These are phyloP conservation scores for Cylindrodendrum hubeiense DNA, from an alignment of 2,329 filamentous ascomycete species.

Conservation along the genomic window DNA sequence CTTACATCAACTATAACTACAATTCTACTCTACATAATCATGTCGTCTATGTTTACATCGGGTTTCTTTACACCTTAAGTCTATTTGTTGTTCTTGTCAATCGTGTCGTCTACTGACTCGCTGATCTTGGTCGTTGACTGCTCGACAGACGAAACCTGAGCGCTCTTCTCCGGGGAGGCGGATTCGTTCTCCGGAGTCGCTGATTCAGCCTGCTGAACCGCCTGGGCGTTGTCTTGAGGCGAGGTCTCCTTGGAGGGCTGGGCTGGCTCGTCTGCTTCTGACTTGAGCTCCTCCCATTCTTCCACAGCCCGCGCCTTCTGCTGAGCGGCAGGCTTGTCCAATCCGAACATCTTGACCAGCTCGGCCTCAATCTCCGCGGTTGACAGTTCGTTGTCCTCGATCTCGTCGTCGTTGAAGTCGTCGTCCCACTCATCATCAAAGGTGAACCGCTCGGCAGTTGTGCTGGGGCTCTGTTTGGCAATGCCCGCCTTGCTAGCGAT, in stretches of 20 bases:
- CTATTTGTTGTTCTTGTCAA: background rate
- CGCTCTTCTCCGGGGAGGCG: too few species aligned
- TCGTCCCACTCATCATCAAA: constrained; percentile 18
- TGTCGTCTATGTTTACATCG: background rate
- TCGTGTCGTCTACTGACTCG: too few species aligned
- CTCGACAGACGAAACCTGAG: background rate
- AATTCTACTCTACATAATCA: constrained; percentile 1
- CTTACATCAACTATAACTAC: constrained; percentile 1
- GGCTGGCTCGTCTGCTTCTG: background rate
- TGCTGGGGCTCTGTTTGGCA: background rate
- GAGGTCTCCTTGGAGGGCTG: background rate
- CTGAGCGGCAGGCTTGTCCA: background rate
- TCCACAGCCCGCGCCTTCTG: background rate
- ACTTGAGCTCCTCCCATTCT: background rate
- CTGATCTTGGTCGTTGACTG: background rate
- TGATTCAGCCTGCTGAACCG: background rate
- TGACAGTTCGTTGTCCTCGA: constrained; percentile 21
- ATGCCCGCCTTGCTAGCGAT: background rate
- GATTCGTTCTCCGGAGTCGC: background rate
- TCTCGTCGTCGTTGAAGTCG: constrained; percentile 15
- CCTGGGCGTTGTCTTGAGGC: background rate
- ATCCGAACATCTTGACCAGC: constrained; percentile 2
- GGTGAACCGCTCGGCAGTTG: background rate
- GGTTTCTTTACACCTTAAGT: background rate
- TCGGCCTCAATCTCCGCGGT: constrained; percentile 21